A percentile compares a stretch with the other conserved stretches of the same genome.
Conservation (phyloP, 805 yeast species). For the Ogataea paraovalis region DNA sequence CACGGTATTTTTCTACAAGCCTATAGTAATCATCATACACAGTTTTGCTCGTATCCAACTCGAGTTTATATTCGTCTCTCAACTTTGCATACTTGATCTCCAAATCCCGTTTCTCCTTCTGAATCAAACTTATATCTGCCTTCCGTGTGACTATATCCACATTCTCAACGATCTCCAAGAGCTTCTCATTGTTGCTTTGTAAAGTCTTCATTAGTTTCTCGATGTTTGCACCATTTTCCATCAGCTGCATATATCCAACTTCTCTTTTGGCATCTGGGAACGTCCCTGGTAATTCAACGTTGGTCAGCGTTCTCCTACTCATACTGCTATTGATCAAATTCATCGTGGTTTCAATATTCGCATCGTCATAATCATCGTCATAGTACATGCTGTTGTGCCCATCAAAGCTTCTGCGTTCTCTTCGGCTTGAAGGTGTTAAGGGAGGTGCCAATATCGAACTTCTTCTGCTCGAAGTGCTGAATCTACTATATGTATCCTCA, state of each 20-base stretch:
- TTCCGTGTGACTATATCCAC: conserved; percentile 13
- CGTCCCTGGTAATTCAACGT: conserved; percentile 15
- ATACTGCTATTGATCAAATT: conserved; percentile 15
- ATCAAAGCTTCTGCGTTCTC: not conserved
- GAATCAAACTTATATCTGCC: conserved; percentile 10
- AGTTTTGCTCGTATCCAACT: conserved; percentile 20
- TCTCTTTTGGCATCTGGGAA: too few species aligned
- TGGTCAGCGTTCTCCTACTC: conserved; percentile 9
- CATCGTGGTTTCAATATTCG: conserved; percentile 21
- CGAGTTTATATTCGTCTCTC: conserved; percentile 22
- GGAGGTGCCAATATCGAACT: conserved; percentile 19
- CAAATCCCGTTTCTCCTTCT: conserved; percentile 14
- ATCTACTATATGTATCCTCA: conserved; percentile 18
- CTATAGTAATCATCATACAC: conserved; percentile 25
- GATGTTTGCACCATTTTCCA: not conserved
- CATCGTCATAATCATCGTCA: conserved; percentile 11
- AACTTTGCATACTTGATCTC: conserved; percentile 15
- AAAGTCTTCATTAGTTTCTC: not conserved
- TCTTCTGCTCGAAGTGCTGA: conserved; percentile 11
- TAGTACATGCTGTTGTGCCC: not conserved
- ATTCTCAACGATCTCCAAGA: conserved; percentile 10
- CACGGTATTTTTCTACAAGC: conserved; percentile 16
- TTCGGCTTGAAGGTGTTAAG: conserved; percentile 11
- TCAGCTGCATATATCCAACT: not conserved
- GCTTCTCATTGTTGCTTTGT: conserved; percentile 11